A percentile compares a stretch with the other conserved stretches of the same genome.
Conservation (phyloP, 2,329 filamentous ascomycete genomes). For the Nemania diffusa region DNA sequence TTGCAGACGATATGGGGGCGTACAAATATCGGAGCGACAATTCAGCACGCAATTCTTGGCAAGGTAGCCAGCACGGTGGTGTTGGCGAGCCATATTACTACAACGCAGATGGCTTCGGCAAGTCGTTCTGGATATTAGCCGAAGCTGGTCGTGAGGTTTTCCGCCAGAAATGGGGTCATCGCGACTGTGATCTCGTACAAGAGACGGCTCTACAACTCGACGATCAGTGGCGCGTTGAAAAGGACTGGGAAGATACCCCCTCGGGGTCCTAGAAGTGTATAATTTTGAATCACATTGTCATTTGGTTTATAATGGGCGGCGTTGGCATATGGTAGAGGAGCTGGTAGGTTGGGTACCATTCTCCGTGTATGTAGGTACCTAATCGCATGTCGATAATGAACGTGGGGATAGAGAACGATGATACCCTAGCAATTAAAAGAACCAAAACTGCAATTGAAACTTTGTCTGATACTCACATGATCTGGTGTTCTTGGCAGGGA, state of each 20-base stretch:
- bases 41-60: conserved; percentile 61
- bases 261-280: conserved; percentile 17
- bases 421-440: not conserved
- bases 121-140: conserved; percentile 57
- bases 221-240: conserved; percentile 47
- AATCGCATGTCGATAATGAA: conserved; percentile 3
- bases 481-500: not conserved
- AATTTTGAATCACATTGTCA: conserved; percentile 15
- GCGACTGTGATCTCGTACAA: conserved; percentile 42
- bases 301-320: conserved; percentile 25
- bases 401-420: not conserved
- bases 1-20: conserved; percentile 47
- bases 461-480: not conserved
- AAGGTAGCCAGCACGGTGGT: conserved; percentile 61
- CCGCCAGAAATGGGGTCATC: conserved; percentile 48
- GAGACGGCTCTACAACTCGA: conserved; percentile 44
- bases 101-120: conserved; percentile 57
- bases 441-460: not conserved
- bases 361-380: conserved; percentile 15
- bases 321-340: conserved; percentile 26
- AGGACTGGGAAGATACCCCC: conserved; percentile 42
- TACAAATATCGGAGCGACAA: conserved; percentile 45
- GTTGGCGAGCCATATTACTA: conserved; percentile 65
- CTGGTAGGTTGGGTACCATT: conserved; percentile 10
- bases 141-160: conserved; percentile 57